Percentiles rank a stretch among this genome's conserved stretches.
Evolutionary conservation across 116 monocot species (phyloP).

Genomic region (Trichopus zeylanicus): DNA sequence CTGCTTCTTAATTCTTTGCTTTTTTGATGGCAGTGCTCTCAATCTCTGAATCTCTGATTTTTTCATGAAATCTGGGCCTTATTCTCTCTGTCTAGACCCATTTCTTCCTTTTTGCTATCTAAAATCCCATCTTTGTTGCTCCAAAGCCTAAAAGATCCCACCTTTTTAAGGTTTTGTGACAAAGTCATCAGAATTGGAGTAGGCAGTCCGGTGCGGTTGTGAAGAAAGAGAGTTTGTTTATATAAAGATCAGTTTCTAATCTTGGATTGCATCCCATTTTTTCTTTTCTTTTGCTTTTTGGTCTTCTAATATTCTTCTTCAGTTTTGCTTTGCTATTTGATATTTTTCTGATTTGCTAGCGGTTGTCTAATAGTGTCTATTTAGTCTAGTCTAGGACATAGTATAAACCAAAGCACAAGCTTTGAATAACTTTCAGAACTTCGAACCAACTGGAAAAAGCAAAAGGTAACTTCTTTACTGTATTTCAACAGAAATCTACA

Average conservation of each 20-base stretch:
- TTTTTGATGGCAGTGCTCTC: background rate
- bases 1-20: constrained; percentile 5
- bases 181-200: constrained; percentile 4
- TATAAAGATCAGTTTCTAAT: constrained; percentile 1
- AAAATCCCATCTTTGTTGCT: constrained; percentile 1
- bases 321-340: background rate
- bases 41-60: background rate
- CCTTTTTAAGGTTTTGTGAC: background rate
- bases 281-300: background rate
- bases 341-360: too few relatives aligned
- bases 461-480: too few relatives aligned
- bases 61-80: background rate
- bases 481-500: too few relatives aligned
- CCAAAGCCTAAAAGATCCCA: background rate
- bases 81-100: constrained; percentile 3
- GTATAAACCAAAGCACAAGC: too few relatives aligned
- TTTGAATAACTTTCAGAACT: too few relatives aligned
- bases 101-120: constrained; percentile 1
- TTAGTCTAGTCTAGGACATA: too few relatives aligned
- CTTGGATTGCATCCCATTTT: background rate
- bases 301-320: background rate
- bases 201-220: background rate
- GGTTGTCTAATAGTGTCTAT: too few relatives aligned
- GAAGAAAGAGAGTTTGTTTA: background rate
- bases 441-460: too few relatives aligned